A percentile compares a stretch with the other conserved stretches of the same genome.
Conservation (phyloP, 345 rosid genomes). For the Pistacia vera region DNA sequence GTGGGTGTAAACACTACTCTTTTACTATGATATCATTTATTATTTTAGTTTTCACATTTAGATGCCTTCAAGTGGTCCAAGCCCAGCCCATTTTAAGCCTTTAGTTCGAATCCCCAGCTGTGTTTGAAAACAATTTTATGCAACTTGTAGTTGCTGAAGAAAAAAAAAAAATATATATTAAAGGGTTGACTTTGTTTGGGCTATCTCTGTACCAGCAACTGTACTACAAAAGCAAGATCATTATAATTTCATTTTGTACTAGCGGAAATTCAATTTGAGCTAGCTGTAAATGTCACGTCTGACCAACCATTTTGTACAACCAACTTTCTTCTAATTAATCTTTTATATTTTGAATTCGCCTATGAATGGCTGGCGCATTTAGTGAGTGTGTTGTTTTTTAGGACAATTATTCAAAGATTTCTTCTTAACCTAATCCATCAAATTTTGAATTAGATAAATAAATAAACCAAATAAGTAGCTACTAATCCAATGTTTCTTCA, state of each 20-base stretch:
- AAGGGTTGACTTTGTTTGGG: conserved; percentile 6
- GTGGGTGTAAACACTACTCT: conserved; percentile 27
- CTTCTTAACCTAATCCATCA: too few relatives aligned
- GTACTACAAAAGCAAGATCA: not conserved
- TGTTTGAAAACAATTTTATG: not conserved
- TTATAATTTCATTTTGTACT: not conserved
- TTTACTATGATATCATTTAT: conserved; percentile 2
- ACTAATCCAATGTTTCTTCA: too few relatives aligned
- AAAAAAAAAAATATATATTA: not conserved
- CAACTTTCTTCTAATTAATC: conserved; percentile 4
- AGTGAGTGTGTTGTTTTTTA: too few relatives aligned
- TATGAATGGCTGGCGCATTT: not conserved
- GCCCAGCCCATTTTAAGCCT: conserved; percentile 33
- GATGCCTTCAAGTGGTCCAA: conserved; percentile 27
- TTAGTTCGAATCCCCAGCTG: conserved; percentile 19
- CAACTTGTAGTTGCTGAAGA: not conserved
- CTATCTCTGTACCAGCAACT: not conserved
- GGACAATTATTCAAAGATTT: too few relatives aligned
- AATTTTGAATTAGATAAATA: too few relatives aligned
- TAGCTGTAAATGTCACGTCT: conserved; percentile 17
- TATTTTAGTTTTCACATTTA: not conserved
- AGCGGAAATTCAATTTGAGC: conserved; percentile 1
- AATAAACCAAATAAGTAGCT: too few relatives aligned
- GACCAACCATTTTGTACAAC: conserved; percentile 12
- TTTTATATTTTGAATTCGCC: not conserved